Conservation (phyloP, 768 basidiomycete genomes). For the Suillus discolor region DNA sequence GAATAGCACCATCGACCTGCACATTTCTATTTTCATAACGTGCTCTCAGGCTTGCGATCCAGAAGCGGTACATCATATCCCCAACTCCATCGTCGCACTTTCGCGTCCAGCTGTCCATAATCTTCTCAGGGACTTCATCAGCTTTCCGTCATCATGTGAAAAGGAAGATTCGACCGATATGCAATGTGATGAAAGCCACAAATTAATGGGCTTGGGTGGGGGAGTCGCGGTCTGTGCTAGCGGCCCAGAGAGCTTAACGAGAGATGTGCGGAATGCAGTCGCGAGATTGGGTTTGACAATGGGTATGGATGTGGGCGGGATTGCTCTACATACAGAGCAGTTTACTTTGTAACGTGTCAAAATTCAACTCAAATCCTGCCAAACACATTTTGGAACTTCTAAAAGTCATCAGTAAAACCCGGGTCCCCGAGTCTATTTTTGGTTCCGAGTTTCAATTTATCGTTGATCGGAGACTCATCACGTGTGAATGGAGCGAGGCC, state of each 20-base stretch:
- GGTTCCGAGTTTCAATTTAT: no score
- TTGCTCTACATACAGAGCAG: slow-evolving; percentile 77
- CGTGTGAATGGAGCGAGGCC: no score
- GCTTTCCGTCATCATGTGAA: slow-evolving; percentile 20
- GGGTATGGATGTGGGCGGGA: slow-evolving; percentile 35
- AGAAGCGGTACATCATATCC: slow-evolving; percentile 63
- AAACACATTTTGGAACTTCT: no score
- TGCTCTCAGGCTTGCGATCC: slow-evolving; percentile 62
- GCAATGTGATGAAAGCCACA: slow-evolving; percentile 16
- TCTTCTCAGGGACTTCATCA: slow-evolving; percentile 44
- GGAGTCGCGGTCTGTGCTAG: slow-evolving; percentile 81
- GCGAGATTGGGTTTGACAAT: slow-evolving; percentile 53
- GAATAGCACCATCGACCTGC: slow-evolving; percentile 55
- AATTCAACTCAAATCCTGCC: no score
- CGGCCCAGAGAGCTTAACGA: slow-evolving; percentile 73
- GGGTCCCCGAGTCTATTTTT: no score
- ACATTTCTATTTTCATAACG: slow-evolving; percentile 75
- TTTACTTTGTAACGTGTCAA: slow-evolving; percentile 45
- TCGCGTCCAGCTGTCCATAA: slow-evolving; percentile 49
- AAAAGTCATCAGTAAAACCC: no score
- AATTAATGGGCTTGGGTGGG: slow-evolving; percentile 40
- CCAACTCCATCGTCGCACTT: slow-evolving; percentile 60
- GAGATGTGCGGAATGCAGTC: slow-evolving; percentile 78
- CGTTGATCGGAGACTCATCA: no score
- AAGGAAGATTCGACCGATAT: slow-evolving; percentile 20